phyloP scores from a whole-genome alignment of 2,329 filamentous ascomycete genomes.

The Leptographium lundbergii region DNA sequence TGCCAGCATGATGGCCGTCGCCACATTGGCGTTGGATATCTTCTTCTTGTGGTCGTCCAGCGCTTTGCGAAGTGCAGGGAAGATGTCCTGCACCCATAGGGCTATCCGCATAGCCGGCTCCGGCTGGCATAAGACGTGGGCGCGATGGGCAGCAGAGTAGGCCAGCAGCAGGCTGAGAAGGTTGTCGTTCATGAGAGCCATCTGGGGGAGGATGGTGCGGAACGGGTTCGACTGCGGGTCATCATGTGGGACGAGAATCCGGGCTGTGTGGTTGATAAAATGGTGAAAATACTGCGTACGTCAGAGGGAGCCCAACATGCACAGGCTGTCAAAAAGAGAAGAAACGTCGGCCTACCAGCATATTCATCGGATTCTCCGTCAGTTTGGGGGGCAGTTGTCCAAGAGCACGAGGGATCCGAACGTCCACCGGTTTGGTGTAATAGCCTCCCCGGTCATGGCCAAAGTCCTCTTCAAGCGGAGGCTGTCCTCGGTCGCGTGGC shows the following conservation, averaged over 20 bases:
- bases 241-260: slow-evolving; percentile 39
- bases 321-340: neutral
- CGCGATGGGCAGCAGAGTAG: slow-evolving; percentile 74
- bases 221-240: slow-evolving; percentile 40
- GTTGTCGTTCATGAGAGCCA: slow-evolving; percentile 57
- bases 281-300: slow-evolving; percentile 38
- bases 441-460: slow-evolving; percentile 44
- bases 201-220: slow-evolving; percentile 35
- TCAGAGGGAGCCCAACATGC: neutral
- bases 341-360: slow-evolving; percentile 33
- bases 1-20: slow-evolving; percentile 73
- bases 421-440: slow-evolving; percentile 55
- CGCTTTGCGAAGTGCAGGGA: slow-evolving; percentile 56
- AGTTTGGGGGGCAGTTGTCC: slow-evolving; percentile 39
- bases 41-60: slow-evolving; percentile 47
- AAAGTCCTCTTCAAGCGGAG: slow-evolving; percentile 23
- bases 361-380: slow-evolving; percentile 64
- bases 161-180: slow-evolving; percentile 66
- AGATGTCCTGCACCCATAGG: slow-evolving; percentile 67
- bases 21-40: slow-evolving; percentile 61
- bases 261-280: slow-evolving; percentile 67
- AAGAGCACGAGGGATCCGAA: slow-evolving; percentile 37
- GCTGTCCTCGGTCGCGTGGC: slow-evolving; percentile 21
- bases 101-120: slow-evolving; percentile 71
- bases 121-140: slow-evolving; percentile 57